A percentile compares a stretch with the other conserved stretches of the same genome.
Conservation (phyloP, 192 early-diverging fungal species). For the Physocladia obscura region DNA sequence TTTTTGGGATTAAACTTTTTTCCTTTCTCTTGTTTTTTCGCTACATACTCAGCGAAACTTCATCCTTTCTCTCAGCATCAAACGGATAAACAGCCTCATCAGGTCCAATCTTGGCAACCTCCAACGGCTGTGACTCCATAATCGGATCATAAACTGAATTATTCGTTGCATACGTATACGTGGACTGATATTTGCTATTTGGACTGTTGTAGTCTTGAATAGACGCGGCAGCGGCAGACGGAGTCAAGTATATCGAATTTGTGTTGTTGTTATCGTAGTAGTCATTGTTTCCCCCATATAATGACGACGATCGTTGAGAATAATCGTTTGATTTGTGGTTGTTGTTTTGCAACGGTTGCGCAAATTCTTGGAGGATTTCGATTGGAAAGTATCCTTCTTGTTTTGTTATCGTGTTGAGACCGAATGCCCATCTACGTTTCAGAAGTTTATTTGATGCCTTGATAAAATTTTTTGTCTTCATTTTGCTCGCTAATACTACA, state of each 20-base stretch:
- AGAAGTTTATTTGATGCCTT: no score
- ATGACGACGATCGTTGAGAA: background rate
- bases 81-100: background rate
- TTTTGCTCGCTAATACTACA: no score
- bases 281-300: background rate
- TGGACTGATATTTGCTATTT: background rate
- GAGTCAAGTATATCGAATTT: background rate
- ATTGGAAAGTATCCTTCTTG: slow-evolving; percentile 13
- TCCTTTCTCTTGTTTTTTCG: slow-evolving; percentile 44
- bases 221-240: background rate
- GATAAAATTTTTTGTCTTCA: no score
- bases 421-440: slow-evolving; percentile 36
- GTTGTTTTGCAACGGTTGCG: background rate
- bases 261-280: background rate
- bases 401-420: slow-evolving; percentile 2
- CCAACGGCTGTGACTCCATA: background rate
- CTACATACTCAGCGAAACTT: slow-evolving; percentile 1
- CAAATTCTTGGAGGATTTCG: background rate
- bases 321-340: background rate
- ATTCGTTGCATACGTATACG: background rate
- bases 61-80: background rate
- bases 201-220: background rate
- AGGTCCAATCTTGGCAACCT: background rate
- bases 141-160: background rate
- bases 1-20: slow-evolving; percentile 45